A percentile compares a stretch with the other conserved stretches of the same genome.
phyloP scores from a whole-genome alignment of 2,329 filamentous ascomycete genomes.

The Diaporthe batatas region DNA sequence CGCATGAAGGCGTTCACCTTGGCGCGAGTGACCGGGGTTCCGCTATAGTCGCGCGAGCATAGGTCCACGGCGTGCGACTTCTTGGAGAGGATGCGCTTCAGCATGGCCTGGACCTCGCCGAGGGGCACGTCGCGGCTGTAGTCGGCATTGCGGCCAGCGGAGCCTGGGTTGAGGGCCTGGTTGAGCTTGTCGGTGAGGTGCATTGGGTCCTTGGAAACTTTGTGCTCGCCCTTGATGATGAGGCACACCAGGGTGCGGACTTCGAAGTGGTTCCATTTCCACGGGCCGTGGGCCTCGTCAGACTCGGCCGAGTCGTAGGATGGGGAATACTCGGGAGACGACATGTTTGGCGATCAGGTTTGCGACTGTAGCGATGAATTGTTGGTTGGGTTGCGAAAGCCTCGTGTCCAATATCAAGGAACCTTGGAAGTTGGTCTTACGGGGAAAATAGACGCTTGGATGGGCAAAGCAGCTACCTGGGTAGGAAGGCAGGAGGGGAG shows the following conservation, averaged over 20 bases:
- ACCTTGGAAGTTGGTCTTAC: neutral
- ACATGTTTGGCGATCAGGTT: neutral
- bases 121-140: conserved; percentile 38
- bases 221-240: conserved; percentile 40
- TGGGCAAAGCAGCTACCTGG: too few relatives aligned
- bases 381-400: neutral
- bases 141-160: neutral
- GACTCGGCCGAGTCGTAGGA: conserved; percentile 25
- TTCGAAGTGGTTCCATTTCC: conserved; percentile 40
- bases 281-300: neutral
- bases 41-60: neutral
- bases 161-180: conserved; percentile 38
- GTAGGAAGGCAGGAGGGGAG: too few relatives aligned
- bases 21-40: conserved; percentile 15
- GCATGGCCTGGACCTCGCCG: conserved; percentile 34
- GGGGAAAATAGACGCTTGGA: neutral
- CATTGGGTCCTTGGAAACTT: conserved; percentile 9
- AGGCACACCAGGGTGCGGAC: conserved; percentile 39
- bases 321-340: conserved; percentile 2
- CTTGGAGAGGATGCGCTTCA: conserved; percentile 38
- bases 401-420: too few relatives aligned
- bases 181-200: conserved; percentile 39
- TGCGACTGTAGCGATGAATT: neutral
- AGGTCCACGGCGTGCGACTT: conserved; percentile 39
- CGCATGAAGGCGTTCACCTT: conserved; percentile 40